Base-by-base conservation (phyloP, 768 basidiomycete species). In the Chalciporus chontae region DNA sequence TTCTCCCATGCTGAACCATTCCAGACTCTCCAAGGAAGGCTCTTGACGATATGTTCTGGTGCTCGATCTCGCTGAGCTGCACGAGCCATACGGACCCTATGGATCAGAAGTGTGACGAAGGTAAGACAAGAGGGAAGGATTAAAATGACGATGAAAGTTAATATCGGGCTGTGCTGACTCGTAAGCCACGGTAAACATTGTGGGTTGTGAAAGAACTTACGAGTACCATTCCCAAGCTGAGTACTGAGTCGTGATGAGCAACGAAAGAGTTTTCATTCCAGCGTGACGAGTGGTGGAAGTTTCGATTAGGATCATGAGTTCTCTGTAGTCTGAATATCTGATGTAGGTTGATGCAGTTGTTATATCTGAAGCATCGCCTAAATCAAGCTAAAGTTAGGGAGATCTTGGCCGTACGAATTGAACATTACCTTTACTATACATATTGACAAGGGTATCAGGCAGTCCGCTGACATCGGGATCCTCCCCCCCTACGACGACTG, bases 221-320 rank as follows among this genome's bases (percentile, higher is more conserved):
- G 88, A 91, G 63, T 91, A 92, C 90, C 92, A 94, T 62, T 93
- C 90, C 85, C 90, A 94, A 38, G 85, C 80, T 13, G 87, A 85
- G 61, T 85, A 87, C 54, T 89, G 86, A 5, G 85, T 83, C 13
- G 80, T 87, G 59, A 92, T 85, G 50, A 86, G 73, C 21, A 92
- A 70, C 2, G 87, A 87, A 24, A 92, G 76, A 0, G 90, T 91
- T 38, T 74, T 78, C 43, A 90, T 60, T 37, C 87, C 89, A 32
- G 84, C 83, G 60, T 91, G 87, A 18, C 88, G 86, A 3, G 87
- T 86, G 51, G 90, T 90, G 32, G 87, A 90, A 23, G 77, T 69
- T 19, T 75, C 69, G 51, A 94, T 87, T 50, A 94, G 73, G n/a
- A 76, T 70, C 48, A 74, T 77, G 23, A 98, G 75, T 40, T 80